These are phyloP conservation scores for Daldinia sp. DNA, from an alignment of 2,329 filamentous ascomycete genomes.

Conservation along the genomic window DNA sequence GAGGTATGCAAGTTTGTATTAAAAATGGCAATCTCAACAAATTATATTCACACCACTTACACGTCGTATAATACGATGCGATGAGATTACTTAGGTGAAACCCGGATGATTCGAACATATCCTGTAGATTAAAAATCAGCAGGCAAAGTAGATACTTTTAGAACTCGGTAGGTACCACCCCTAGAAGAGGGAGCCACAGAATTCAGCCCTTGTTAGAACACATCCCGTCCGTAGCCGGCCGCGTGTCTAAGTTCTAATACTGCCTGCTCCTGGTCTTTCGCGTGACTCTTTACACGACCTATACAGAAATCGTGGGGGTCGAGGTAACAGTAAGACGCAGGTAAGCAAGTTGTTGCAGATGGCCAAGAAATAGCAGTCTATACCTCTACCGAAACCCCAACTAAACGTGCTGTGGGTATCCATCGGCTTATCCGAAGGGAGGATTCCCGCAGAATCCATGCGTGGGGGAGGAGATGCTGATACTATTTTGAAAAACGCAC, in stretches of 20 bases:
- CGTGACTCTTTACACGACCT: slow-evolving; percentile 18
- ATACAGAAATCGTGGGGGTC: slow-evolving; percentile 28
- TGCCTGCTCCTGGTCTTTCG: slow-evolving; percentile 14
- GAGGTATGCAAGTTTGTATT: slow-evolving; percentile 13
- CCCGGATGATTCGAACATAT: neutral
- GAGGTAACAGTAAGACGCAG: slow-evolving; percentile 18
- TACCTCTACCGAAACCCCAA: slow-evolving; percentile 11
- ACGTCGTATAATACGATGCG: neutral
- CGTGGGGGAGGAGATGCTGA: slow-evolving; percentile 7
- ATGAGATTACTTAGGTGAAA: neutral
- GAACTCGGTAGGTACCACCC: slow-evolving; percentile 2
- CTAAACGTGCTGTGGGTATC: neutral
- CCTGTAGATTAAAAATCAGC: neutral
- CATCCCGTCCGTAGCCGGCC: neutral
- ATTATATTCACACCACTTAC: slow-evolving; percentile 7
- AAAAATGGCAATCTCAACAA: neutral
- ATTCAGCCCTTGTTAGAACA: neutral
- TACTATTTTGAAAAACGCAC: neutral
- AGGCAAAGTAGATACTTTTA: slow-evolving; percentile 3
- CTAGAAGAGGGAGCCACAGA: slow-evolving; percentile 1
- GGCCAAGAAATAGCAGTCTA: slow-evolving; percentile 11
- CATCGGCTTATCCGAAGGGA: slow-evolving; percentile 12
- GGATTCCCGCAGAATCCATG: slow-evolving; percentile 6
- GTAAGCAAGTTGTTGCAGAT: slow-evolving; percentile 11
- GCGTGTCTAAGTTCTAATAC: slow-evolving; percentile 13